Evolutionary conservation across 2,329 filamentous ascomycete genomes (phyloP).

Genomic region (Stachybotrys chlorohalonatus): DNA sequence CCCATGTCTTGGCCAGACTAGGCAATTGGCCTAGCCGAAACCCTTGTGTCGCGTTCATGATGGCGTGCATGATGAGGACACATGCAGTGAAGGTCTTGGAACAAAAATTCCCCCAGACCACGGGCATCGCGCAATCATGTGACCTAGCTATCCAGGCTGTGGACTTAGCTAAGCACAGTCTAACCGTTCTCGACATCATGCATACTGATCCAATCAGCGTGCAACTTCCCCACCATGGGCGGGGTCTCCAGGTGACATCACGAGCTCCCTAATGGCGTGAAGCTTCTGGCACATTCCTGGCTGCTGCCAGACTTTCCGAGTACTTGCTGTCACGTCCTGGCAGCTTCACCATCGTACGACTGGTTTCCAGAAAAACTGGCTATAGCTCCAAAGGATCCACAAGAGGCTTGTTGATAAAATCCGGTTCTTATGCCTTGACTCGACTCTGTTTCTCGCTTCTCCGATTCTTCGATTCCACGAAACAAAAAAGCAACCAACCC

Average conservation of each 20-base stretch:
- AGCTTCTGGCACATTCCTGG: slow-evolving; percentile 22
- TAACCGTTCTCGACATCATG: neutral
- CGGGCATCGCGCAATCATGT: slow-evolving; percentile 12
- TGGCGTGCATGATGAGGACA: slow-evolving; percentile 14
- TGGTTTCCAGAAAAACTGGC: neutral
- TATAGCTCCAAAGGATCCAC: neutral
- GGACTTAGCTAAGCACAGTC: neutral
- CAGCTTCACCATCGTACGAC: slow-evolving; percentile 11
- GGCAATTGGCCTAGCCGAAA: slow-evolving; percentile 32
- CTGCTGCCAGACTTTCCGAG: slow-evolving; percentile 9
- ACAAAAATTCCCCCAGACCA: slow-evolving; percentile 7
- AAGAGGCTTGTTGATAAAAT: neutral
- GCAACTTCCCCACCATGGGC: slow-evolving; percentile 10
- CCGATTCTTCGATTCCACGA: neutral
- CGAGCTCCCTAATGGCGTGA: slow-evolving; percentile 11
- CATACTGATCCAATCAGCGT: slow-evolving; percentile 8
- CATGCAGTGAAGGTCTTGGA: neutral
- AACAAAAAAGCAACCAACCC: neutral
- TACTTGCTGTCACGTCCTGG: slow-evolving; percentile 8
- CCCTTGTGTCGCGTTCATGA: slow-evolving; percentile 27
- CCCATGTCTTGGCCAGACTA: slow-evolving; percentile 28
- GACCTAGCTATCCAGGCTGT: slow-evolving; percentile 1
- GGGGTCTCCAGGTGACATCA: slow-evolving; percentile 22
- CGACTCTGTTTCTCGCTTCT: neutral
- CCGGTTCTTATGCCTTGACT: neutral